A percentile compares a stretch with the other conserved stretches of the same genome.
These are phyloP conservation scores for Alnus glutinosa DNA, from an alignment of 306 rosid genomes.

Conservation along the genomic window DNA sequence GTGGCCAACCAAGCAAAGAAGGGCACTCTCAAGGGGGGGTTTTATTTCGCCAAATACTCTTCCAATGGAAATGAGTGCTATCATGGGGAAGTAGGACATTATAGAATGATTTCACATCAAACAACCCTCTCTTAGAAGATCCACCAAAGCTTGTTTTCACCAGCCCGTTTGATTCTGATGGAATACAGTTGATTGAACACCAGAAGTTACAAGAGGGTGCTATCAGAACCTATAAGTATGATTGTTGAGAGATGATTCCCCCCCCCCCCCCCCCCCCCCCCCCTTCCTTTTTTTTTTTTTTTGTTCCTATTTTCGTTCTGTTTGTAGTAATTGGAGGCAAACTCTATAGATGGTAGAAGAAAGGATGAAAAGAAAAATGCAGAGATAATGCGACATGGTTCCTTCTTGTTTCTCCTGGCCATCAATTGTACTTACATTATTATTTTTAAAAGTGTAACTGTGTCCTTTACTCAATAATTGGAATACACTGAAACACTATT, in stretches of 20 bases:
- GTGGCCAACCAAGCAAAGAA: no score
- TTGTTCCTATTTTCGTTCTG: no score
- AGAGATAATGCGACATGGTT: not conserved
- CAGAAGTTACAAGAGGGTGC: not conserved
- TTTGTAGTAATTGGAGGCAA: not conserved
- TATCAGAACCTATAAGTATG: not conserved
- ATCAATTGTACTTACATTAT: not conserved
- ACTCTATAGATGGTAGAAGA: not conserved
- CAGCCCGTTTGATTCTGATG: no score
- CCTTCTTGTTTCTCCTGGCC: not conserved
- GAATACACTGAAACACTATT: not conserved
- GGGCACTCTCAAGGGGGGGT: no score
- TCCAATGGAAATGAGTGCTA: no score
- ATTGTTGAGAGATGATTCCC: not conserved
- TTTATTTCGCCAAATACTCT: no score
- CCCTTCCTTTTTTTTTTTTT: no score
- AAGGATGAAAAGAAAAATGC: not conserved
- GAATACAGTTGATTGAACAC: not conserved
- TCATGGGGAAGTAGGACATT: no score
- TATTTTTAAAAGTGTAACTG: not conserved
- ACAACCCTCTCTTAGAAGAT: no score
- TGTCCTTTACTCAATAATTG: not conserved
- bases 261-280: not conserved
- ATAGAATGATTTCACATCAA: no score
- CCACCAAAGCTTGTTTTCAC: no score